phyloP scores from a whole-genome alignment of 805 yeast genomes.

The Starmerella apis region DNA sequence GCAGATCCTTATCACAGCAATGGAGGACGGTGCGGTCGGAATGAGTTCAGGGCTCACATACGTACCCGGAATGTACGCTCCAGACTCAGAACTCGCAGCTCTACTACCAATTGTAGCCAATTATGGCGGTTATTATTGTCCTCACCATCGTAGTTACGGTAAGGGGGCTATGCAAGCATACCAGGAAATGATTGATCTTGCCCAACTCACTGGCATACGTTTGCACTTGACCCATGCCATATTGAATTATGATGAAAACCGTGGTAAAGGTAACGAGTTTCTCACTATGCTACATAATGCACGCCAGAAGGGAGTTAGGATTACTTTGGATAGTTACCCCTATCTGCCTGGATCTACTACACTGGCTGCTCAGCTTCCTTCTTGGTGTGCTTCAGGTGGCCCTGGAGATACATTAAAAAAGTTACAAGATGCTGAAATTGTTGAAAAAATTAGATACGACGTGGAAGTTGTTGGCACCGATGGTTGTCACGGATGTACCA shows the following conservation, averaged over 20 bases:
- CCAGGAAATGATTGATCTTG: constrained; percentile 19
- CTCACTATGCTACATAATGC: constrained; percentile 11
- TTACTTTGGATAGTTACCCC: constrained; percentile 18
- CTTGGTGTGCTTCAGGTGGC: constrained; percentile 20
- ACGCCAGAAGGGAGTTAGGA: constrained; percentile 10
- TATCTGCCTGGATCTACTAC: constrained; percentile 20
- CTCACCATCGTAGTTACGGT: constrained; percentile 23
- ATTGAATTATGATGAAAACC: constrained; percentile 18
- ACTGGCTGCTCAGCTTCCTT: constrained; percentile 19
- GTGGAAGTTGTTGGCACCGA: constrained; percentile 20
- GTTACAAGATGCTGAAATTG: constrained; percentile 1
- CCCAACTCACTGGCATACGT: constrained; percentile 10
- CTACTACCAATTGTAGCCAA: constrained; percentile 12
- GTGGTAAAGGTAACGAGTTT: constrained; percentile 14
- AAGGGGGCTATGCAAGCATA: constrained; percentile 20
- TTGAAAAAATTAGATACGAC: constrained; percentile 13
- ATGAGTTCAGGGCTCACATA: constrained; percentile 22
- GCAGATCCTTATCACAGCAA: constrained; percentile 8
- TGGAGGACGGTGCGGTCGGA: constrained; percentile 18
- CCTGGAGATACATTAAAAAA: constrained; percentile 1
- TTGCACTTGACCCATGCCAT: constrained; percentile 20
- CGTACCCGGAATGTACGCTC: constrained; percentile 22
- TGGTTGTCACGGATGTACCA: constrained; percentile 21
- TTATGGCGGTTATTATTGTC: constrained; percentile 17
- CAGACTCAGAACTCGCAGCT: constrained; percentile 20